A percentile compares a stretch with the other conserved stretches of the same genome.
These are phyloP conservation scores for Nyctanthes arbortristis DNA, from an alignment of 257 asterid species.

Conservation along the genomic window DNA sequence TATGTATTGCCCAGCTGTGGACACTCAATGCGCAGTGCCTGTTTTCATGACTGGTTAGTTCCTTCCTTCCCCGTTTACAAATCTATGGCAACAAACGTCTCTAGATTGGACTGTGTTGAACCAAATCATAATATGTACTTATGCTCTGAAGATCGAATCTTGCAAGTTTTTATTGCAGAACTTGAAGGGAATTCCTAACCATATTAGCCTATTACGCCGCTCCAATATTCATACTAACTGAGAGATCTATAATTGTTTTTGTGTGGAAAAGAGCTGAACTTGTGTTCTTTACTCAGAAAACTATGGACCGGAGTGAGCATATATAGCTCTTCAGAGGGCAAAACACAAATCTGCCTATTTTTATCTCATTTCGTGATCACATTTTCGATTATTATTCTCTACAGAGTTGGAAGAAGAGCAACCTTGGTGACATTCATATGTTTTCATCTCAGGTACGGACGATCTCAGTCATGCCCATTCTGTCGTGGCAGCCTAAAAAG, in stretches of 20 bases:
- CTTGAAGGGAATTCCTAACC: background rate
- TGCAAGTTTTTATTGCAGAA: background rate
- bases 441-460: conserved; percentile 30
- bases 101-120: background rate
- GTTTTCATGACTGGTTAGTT: conserved; percentile 58
- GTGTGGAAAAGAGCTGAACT: no score
- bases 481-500: conserved; percentile 63
- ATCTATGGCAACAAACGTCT: background rate
- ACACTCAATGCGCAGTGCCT: conserved; percentile 59
- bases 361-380: background rate
- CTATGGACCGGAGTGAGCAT: no score
- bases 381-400: no score
- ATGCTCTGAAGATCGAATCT: background rate
- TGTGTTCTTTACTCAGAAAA: no score
- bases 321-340: background rate
- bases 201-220: background rate
- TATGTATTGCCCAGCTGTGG: conserved; percentile 65
- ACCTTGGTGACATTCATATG: conserved; percentile 3
- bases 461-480: conserved; percentile 63
- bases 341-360: background rate
- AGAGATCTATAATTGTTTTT: no score
- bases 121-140: background rate
- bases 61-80: background rate
- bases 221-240: background rate
- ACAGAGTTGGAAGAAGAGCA: no score